These are phyloP conservation scores for Lasiodiplodia hormozganensis DNA, from an alignment of 2,329 filamentous ascomycete species.

Conservation along the genomic window DNA sequence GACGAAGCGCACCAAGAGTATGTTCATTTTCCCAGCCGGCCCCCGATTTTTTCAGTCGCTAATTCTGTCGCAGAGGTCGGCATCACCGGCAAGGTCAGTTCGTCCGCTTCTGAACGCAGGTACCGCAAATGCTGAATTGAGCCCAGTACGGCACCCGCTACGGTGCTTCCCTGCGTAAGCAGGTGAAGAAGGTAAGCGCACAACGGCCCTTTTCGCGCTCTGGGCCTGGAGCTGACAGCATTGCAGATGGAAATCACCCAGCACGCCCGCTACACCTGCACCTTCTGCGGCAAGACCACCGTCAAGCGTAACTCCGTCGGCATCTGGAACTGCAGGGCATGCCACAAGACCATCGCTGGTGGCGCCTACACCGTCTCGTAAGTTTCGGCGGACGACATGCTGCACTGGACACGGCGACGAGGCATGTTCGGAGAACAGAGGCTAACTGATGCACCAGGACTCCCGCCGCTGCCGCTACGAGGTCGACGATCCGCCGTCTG, in stretches of 20 bases:
- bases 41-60: slow-evolving; percentile 15
- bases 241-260: slow-evolving; percentile 87
- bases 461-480: slow-evolving; percentile 89
- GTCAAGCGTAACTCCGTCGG: slow-evolving; percentile 89
- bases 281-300: slow-evolving; percentile 97
- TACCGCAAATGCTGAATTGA: slow-evolving; percentile 16
- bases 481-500: slow-evolving; percentile 95
- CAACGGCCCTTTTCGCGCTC: not conserved
- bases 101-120: slow-evolving; percentile 8
- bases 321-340: slow-evolving; percentile 96
- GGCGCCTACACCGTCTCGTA: slow-evolving; percentile 97
- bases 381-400: slow-evolving; percentile 55
- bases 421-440: not conserved
- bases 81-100: slow-evolving; percentile 80
- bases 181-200: slow-evolving; percentile 77
- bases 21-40: not conserved
- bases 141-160: slow-evolving; percentile 64
- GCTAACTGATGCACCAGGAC: slow-evolving; percentile 63
- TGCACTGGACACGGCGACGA: not conserved
- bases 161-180: slow-evolving; percentile 99
- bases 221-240: slow-evolving; percentile 12
- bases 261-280: slow-evolving; percentile 86
- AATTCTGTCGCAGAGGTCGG: slow-evolving; percentile 69
- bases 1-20: slow-evolving; percentile 46
- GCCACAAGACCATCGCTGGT: slow-evolving; percentile 92